phyloP scores from a whole-genome alignment of 2,329 filamentous ascomycete species.

The Cadophora luteo-olivacea region DNA sequence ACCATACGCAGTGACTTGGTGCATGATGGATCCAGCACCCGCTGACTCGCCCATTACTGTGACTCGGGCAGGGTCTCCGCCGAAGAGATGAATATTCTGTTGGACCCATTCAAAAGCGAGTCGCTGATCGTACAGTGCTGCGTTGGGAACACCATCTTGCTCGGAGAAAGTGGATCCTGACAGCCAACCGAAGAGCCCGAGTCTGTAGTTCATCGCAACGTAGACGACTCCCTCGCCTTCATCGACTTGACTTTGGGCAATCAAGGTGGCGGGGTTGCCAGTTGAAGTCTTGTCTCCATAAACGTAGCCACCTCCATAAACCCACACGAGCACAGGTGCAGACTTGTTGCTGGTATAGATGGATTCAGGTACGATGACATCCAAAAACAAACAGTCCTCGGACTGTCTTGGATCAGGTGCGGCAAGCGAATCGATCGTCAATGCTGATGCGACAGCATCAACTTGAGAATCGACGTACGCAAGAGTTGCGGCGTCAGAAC shows the following conservation, averaged over 20 bases:
- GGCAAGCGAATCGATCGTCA: not conserved
- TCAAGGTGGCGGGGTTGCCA: slow-evolving; percentile 46
- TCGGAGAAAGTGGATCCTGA: slow-evolving; percentile 33
- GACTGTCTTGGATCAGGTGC: slow-evolving; percentile 21
- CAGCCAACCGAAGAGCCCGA: slow-evolving; percentile 16
- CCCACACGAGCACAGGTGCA: slow-evolving; percentile 54
- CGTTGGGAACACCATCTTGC: slow-evolving; percentile 48
- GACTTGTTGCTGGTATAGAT: slow-evolving; percentile 40
- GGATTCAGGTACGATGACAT: slow-evolving; percentile 50
- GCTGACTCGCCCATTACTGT: slow-evolving; percentile 59
- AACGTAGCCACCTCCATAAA: slow-evolving; percentile 55
- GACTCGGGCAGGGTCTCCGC: slow-evolving; percentile 56
- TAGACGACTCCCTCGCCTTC: slow-evolving; percentile 46
- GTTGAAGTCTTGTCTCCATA: slow-evolving; percentile 47
- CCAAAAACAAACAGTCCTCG: slow-evolving; percentile 56
- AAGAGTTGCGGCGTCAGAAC: slow-evolving; percentile 9
- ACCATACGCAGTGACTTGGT: slow-evolving; percentile 60
- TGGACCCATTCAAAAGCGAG: slow-evolving; percentile 65
- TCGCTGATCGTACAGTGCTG: slow-evolving; percentile 59
- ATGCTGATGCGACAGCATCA: not conserved
- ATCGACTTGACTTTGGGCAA: slow-evolving; percentile 38
- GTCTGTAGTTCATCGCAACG: slow-evolving; percentile 43
- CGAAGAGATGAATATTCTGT: slow-evolving; percentile 59
- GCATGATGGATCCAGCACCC: slow-evolving; percentile 59
- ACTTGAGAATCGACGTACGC: slow-evolving; percentile 3